Evolutionary conservation across 2,329 filamentous ascomycete species (phyloP), one percentile per base, ranked within the genome.

Genomic region (Claviceps cyperi): DNA sequence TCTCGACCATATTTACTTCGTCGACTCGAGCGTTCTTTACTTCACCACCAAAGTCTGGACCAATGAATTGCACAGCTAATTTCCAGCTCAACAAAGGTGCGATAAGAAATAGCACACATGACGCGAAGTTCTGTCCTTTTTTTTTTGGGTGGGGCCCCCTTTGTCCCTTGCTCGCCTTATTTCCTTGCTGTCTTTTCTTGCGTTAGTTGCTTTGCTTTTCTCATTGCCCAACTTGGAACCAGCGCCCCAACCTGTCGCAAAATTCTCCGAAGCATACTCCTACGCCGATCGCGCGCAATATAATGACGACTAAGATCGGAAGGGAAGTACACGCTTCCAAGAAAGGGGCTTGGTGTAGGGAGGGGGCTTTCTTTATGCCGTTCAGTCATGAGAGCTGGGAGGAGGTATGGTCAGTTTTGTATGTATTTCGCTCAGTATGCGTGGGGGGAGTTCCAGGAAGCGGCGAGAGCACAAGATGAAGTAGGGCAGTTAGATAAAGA

Each of bases 251-350:
- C 17, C 17, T n/a, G 38, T 11, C 17, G 7, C 38, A 19, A 1
- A 7, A n/a, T 8, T 40, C 38, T 40, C 38, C 5, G 38, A 40
- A 40, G 38, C 38, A 7, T 13, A 19, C 4, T 40, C 38, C 38
- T 40, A 40, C 38, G 38, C 38, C n/a, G 9, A 40, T 17, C 38
- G 17, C n/a, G 38, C 38, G 7, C 38, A 9, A n/a, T n/a, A 40
- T 4, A 17, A 40, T 17, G 4, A 13, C 38, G 3, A 40, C 15
- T 40, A 6, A 96, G 74, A 0, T 79, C 74, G 0, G 66, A 63
- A 0, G 91, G 90, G 58, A 96, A 95, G 60, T 90, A 84, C 39
- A 67, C 69, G 51, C 84, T 89, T 2, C 88, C 87, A 0, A 94
- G 61, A 59, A 97, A 94, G 0, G 74, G 66, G 0, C 9, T 43